Base-by-base conservation (phyloP, 768 basidiomycete genomes). In the Lentinula sp. region DNA sequence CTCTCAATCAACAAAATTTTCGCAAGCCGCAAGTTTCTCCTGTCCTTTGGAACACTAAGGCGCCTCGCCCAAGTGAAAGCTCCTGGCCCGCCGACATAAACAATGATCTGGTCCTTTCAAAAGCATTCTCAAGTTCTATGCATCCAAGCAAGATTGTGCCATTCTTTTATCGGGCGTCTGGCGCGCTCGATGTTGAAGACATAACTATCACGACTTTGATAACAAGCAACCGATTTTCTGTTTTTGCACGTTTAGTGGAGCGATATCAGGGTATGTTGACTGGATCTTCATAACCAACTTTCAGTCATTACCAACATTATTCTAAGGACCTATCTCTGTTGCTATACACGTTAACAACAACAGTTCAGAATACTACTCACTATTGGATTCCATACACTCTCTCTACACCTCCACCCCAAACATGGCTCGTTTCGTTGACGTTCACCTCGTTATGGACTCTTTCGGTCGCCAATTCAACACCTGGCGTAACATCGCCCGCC, bases 391-490 rank as follows among this genome's bases (percentile, higher is more conserved):
- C 12, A 77, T 94, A 32, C 85, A 87, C 66, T 75, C 75, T 6
- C 76, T 94, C 46, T 89, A 93, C 73, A 77, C 77, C 4, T 84
- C 87, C 7, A 85, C 85, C 3, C 82, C 83, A 1, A 77, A 74
- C 59, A 88, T 94, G 82, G 74, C 82, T 49, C 75, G 72, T 32
- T 85, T 82, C 66, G 90, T 94, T 54, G 93, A 95, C 69, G 84
- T 95, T 12, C 93, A 95, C 68, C 84, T 95, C 55, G 87, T 95
- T 35, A 77, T 94, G 64, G 91, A 93, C 66, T 80, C 84, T 3
- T 90, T 88, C 64, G 87, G 88, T 62, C 83, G 92, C 5, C 90
- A 93, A 70, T 88, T 95, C 78, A 95, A 95, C 72, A 85, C 90
- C 23, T 95, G 92, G 90, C 81, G 93, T 37, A 95, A 95, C 70